Base-by-base conservation (phyloP, 176 grass and related monocot species). In the Lolium rigidum region DNA sequence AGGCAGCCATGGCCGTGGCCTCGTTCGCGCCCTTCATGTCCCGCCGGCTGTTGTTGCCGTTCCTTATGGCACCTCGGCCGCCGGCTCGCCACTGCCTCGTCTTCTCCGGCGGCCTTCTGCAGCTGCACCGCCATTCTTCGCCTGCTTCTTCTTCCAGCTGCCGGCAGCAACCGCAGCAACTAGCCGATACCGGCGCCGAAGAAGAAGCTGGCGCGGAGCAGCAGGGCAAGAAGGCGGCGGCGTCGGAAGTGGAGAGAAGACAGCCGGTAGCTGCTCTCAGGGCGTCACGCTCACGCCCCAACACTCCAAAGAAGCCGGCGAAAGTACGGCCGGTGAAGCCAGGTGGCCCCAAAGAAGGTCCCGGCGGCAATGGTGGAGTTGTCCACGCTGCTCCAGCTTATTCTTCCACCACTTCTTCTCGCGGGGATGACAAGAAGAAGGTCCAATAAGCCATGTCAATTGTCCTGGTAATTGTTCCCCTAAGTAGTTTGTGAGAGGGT, bases 311-410 rank as follows among this genome's bases (percentile, higher is more conserved):
- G 57, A 79, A 44, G 77, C 31, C 31, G 18, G 59, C 22, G 57
- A 47, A 25, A 12, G 25, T 0, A 22, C 21, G 20, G 6, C 78
- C 52, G 2, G 48, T 3, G 85, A 68, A 56, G 6, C 77, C 85
- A 20, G 3, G 24, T 21, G 17, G 17, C 2, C 78, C 78, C 16
- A 50, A 49, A 10, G 56, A 86, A 80, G 77, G 85, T 7, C 0
- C 3, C 2, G 85, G 85, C 55, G 77, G 77, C 41, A 35, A 41
- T 18, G 77, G 85, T 10, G 85, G 85, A 16, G 25, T 7, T 41
- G 9, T 62, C 66, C 54, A 86, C 14, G 6, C 25, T 10, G 44
- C 12, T 26, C 18, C 12, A 38, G 9, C 71, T 54, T 41, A 64
- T 64, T 64, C 71, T 47, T 10, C 73, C 7, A 10, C 22, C 15